Conservation (phyloP, 192 early-diverging fungal genomes). For the Dimargaris cristalligena region DNA sequence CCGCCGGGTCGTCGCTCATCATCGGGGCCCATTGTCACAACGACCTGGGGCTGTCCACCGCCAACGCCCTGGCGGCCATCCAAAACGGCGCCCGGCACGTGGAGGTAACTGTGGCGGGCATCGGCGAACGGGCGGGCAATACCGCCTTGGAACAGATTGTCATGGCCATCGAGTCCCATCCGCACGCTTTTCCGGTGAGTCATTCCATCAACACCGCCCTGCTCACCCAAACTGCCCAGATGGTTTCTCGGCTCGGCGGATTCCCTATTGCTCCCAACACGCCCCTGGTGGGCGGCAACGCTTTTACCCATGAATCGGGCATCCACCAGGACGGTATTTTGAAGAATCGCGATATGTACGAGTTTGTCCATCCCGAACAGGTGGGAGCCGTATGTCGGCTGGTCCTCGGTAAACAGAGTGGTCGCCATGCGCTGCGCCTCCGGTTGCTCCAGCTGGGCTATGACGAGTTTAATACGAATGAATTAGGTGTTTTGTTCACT, state of each 20-base stretch:
- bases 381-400: slow-evolving; percentile 75
- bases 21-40: slow-evolving; percentile 94
- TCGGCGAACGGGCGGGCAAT: slow-evolving; percentile 96
- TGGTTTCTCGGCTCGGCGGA: slow-evolving; percentile 76
- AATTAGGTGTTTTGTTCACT: slow-evolving; percentile 63
- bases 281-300: slow-evolving; percentile 92
- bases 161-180: slow-evolving; percentile 89
- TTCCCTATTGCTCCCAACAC: slow-evolving; percentile 93
- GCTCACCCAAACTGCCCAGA: slow-evolving; percentile 72
- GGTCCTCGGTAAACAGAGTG: slow-evolving; percentile 92
- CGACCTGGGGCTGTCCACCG: slow-evolving; percentile 89
- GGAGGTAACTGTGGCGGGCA: slow-evolving; percentile 93
- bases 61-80: slow-evolving; percentile 84
- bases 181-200: slow-evolving; percentile 65
- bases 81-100: slow-evolving; percentile 88
- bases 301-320: slow-evolving; percentile 92
- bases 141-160: slow-evolving; percentile 91
- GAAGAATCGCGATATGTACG: slow-evolving; percentile 86
- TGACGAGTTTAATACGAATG: slow-evolving; percentile 35
- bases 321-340: slow-evolving; percentile 98
- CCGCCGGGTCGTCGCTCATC: slow-evolving; percentile 44
- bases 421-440: slow-evolving; percentile 77
- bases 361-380: slow-evolving; percentile 87
- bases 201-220: slow-evolving; percentile 77
- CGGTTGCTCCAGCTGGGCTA: slow-evolving; percentile 65